Evolutionary conservation across 164 flowering plant genomes (phyloP), one percentile per base, ranked within the genome.

Genomic region (Piper longum): DNA sequence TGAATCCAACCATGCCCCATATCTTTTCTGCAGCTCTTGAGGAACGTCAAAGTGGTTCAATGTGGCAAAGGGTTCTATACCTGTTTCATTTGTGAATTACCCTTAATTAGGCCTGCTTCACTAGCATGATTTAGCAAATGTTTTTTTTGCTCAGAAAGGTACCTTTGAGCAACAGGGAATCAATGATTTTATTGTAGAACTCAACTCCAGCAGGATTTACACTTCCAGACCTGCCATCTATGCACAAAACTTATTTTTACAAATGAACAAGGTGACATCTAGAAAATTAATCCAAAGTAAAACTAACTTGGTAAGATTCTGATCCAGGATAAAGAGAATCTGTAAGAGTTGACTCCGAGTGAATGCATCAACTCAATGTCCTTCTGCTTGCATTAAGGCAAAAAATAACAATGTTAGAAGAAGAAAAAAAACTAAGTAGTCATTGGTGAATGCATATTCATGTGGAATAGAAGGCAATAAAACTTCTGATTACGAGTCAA

Each of bases 271-370:
- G 14, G n/a, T n/a, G 7, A 19, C 9, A 41, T 16, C 36, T 57
- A 7, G 43, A 3, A 16, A 43, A 7, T 41, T 17, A 5, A 56
- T 36, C 41, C 13, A 64, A 56, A 43, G 54, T 44, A 18, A 2
- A 5, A 54, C 58, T 36, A 19, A 65, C 67, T 82, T 84, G 79
- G 87, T 60, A 84, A 70, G 74, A 84, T 67, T 69, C 89, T 80
- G 26, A 86, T 69, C 96, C 93, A 89, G 40, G 93, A 85, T 17
- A 86, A 80, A 3, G 96, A 86, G 72, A 89, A 82, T 2, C 89
- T 75, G 61, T 80, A 82, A 70, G 82, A 70, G 39, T 82, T 83
- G 60, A 81, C 81, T 57, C 87, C 91, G 26, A 86, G 66, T 42
- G 72, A 68, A 26, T 72, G 67, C 93, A 88, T 83, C 36, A 89